A percentile compares a stretch with the other conserved stretches of the same genome.
Conservation (phyloP, 305 asterid species). For the Fraxinus velutina region DNA sequence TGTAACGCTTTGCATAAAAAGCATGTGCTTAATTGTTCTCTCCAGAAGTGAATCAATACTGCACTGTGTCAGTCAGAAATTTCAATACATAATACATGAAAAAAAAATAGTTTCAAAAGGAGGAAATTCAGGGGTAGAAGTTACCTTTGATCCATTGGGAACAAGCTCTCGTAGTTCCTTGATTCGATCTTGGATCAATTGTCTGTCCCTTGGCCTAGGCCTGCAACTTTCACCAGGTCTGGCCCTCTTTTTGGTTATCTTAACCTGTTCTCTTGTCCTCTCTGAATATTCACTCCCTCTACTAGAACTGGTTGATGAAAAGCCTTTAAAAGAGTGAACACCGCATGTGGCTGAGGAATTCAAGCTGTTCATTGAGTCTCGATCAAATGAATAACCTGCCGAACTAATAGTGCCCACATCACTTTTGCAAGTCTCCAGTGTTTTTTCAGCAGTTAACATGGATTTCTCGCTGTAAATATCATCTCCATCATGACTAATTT, state of each 20-base stretch:
- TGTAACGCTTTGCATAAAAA: constrained; percentile 75
- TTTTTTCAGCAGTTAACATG: constrained; percentile 55
- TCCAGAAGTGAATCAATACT: constrained; percentile 93
- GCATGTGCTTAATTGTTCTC: constrained; percentile 84
- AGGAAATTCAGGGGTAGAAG: not conserved
- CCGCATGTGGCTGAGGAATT: constrained; percentile 60
- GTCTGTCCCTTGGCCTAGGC: constrained; percentile 97
- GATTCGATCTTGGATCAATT: constrained; percentile 93
- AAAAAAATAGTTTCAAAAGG: constrained; percentile 8
- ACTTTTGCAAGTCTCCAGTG: constrained; percentile 53
- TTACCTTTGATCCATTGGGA: constrained; percentile 91
- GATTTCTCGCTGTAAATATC: constrained; percentile 42
- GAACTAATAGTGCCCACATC: constrained; percentile 59
- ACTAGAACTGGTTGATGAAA: constrained; percentile 70
- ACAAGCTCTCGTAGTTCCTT: constrained; percentile 91
- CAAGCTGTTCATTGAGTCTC: constrained; percentile 57
- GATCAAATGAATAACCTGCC: constrained; percentile 67
- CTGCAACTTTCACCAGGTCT: constrained; percentile 92
- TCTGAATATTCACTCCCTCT: constrained; percentile 66
- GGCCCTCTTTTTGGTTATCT: constrained; percentile 70
- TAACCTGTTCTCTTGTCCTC: constrained; percentile 49
- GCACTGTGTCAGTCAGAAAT: constrained; percentile 64
- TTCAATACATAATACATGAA: constrained; percentile 35
- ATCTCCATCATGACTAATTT: constrained; percentile 43
- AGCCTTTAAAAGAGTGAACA: constrained; percentile 49